Conservation (phyloP, 2,329 filamentous ascomycete species). For the Penicillium vulpinum region DNA sequence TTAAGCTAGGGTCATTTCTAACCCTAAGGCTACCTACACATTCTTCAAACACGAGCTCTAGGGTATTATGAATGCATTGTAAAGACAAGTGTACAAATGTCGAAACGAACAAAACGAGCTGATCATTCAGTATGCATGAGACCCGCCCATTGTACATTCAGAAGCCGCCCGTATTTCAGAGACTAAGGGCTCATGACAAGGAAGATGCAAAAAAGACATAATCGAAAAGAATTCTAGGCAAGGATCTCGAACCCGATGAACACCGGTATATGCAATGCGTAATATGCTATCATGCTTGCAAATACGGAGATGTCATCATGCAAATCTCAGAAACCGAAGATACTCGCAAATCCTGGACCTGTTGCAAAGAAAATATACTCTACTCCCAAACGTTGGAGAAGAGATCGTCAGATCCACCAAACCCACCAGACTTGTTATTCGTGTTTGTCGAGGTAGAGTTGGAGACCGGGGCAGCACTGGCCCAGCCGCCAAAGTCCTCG, state of each 20-base stretch:
- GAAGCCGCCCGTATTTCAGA: constrained; percentile 11
- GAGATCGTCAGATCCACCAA: constrained; percentile 71
- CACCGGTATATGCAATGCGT: constrained; percentile 16
- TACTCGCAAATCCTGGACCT: neutral
- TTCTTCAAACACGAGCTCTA: neutral
- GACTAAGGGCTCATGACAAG: neutral
- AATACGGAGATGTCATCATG: constrained; percentile 17
- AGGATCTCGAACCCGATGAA: neutral
- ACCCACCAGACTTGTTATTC: constrained; percentile 59
- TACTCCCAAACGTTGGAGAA: constrained; percentile 97
- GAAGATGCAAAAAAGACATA: neutral
- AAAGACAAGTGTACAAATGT: constrained; percentile 8
- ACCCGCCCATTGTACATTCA: constrained; percentile 18
- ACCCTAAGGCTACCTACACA: neutral
- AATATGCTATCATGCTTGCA: neutral
- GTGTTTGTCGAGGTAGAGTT: constrained; percentile 36
- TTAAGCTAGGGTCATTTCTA: neutral
- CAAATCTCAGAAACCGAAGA: constrained; percentile 1
- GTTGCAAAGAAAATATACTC: constrained; percentile 25
- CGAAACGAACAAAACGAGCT: constrained; percentile 9
- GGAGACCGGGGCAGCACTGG: constrained; percentile 66
- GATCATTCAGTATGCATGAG: constrained; percentile 12
- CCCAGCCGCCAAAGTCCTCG: constrained; percentile 96
- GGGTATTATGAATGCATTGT: constrained; percentile 12
- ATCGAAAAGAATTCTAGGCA: neutral